phyloP scores from a whole-genome alignment of 768 basidiomycete genomes.

The Xerocomus spinulosus region DNA sequence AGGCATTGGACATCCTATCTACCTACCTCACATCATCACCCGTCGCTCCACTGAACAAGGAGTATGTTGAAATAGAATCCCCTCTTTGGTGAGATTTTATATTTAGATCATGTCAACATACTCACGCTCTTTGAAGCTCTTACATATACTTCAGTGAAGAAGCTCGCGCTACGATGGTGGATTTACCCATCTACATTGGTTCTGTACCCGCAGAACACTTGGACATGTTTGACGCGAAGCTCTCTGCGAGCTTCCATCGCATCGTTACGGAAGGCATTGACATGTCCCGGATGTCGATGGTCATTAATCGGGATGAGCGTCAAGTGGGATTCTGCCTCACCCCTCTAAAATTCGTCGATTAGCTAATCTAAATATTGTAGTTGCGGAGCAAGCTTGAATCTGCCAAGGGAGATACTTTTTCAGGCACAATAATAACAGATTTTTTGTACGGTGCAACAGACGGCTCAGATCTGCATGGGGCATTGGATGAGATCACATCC shows the following conservation, averaged over 20 bases:
- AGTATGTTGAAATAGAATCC: conserved; percentile 86
- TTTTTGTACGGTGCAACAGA: conserved; percentile 82
- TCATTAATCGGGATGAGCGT: conserved; percentile 83
- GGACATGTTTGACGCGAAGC: conserved; percentile 61
- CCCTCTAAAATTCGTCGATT: not conserved
- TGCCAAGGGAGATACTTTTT: conserved; percentile 76
- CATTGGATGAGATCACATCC: conserved; percentile 76
- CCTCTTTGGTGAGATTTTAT: conserved; percentile 67
- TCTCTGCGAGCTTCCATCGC: conserved; percentile 63
- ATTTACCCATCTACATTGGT: conserved; percentile 73
- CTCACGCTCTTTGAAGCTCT: conserved; percentile 46
- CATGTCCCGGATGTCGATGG: conserved; percentile 84
- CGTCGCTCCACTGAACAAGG: conserved; percentile 80
- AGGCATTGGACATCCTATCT: conserved; percentile 84
- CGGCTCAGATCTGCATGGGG: conserved; percentile 68
- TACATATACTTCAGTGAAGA: conserved; percentile 84
- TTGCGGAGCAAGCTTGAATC: conserved; percentile 82
- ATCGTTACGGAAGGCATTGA: conserved; percentile 77
- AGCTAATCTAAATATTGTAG: conserved; percentile 34
- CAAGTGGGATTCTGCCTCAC: conserved; percentile 45
- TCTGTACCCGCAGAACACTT: conserved; percentile 82
- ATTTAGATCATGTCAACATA: not conserved
- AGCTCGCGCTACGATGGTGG: conserved; percentile 62
- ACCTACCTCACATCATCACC: conserved; percentile 85
- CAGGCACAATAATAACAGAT: conserved; percentile 70